Evolutionary conservation across 129 eudicot genomes (phyloP), one percentile per base, ranked within the genome.

Genomic region (Escallonia rubra): DNA sequence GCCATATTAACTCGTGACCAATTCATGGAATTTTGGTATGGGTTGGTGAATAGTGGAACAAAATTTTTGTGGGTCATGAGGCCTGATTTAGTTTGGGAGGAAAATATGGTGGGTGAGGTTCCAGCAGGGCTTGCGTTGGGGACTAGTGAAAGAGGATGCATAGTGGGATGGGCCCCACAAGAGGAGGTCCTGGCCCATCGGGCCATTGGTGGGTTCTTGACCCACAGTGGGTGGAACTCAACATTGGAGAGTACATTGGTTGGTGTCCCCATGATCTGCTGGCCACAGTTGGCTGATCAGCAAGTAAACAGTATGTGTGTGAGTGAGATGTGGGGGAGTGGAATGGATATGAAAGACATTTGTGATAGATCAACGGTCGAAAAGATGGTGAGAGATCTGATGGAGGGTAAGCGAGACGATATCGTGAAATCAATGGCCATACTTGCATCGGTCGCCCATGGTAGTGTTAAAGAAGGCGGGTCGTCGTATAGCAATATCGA

Each of bases 181-280:
- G 92, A 79, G 76, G 86, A 79, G 54, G 77, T 82, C 9, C 41
- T 80, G 78, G 82, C 81, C 73, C 93, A 86, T n/a, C 9, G 10
- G 10, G 78, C 89, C 0, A 67, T 86, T 10, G 84, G 89, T 45
- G 88, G 82, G 75, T 86, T 86, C 67, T 63, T 86, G 46, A 82
- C 83, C 15, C 88, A 82, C 41, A 63, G 81, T 46, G 88, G 88
- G 48, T 86, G 88, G 88, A 82, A 86, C 65, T 82, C 85, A 41
- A 80, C 80, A 10, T 23, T 86, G 12, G 88, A 82, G 69, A 53
- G 87, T 47, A 76, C 80, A 46, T 48, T 58, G 10, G 80, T 77
- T 9, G 89, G 94, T 0, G 77, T 72, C 51, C 86, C 89, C 3
- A 80, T 86, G 85, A 80, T 86, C 34, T 80, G 86, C 48, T 83